phyloP scores from a whole-genome alignment of 768 basidiomycete species.

The Dioszegia aurantiaca region DNA sequence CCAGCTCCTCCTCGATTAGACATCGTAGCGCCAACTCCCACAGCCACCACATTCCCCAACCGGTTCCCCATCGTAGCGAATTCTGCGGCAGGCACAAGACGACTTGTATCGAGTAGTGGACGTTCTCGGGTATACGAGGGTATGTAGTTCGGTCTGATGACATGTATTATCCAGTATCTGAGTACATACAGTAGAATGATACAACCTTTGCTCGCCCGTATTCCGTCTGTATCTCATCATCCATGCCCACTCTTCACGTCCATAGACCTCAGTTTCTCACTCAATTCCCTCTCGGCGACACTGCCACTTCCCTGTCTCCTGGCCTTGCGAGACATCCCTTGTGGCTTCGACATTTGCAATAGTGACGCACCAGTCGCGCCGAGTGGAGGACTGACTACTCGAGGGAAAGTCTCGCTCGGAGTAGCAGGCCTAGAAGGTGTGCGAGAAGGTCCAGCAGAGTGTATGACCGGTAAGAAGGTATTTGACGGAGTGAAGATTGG shows the following conservation, averaged over 20 bases:
- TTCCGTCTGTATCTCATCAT: background rate
- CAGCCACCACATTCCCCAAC: background rate
- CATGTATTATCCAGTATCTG: no score
- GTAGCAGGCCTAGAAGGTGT: conserved; percentile 9
- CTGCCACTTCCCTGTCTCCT: conserved; percentile 28
- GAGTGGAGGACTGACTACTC: conserved; percentile 10
- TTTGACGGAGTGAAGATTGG: conserved; percentile 10
- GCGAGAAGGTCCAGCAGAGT: conserved; percentile 6
- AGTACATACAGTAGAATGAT: no score
- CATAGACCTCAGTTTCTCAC: conserved; percentile 36
- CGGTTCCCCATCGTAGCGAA: no score
- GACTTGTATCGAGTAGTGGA: no score
- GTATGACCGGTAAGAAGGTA: background rate
- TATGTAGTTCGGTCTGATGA: no score
- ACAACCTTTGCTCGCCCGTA: no score
- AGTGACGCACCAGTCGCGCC: background rate
- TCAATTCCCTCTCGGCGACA: conserved; percentile 37
- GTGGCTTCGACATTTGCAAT: conserved; percentile 7
- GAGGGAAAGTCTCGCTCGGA: background rate
- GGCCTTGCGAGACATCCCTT: background rate
- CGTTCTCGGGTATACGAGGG: no score
- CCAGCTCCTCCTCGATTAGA: conserved; percentile 5
- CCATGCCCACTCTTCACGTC: background rate
- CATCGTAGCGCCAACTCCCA: conserved; percentile 7
- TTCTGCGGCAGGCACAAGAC: no score